Evolutionary conservation across 805 yeast genomes (phyloP).

Genomic region (Myxozyma monticola): DNA sequence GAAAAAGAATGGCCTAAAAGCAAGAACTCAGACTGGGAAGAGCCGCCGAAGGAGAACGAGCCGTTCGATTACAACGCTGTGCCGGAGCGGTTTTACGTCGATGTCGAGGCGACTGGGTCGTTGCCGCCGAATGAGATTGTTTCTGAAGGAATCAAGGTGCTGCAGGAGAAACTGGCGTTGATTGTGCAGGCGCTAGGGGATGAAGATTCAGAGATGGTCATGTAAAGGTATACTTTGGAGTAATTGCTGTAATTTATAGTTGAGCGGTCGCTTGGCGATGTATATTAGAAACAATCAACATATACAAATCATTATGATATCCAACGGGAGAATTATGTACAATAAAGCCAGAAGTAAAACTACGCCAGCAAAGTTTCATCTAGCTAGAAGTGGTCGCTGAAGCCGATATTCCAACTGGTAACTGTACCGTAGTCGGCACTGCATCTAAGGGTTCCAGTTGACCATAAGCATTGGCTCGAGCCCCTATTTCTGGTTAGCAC

Average conservation of each 20-base stretch:
- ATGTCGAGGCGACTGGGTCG: constrained; percentile 89
- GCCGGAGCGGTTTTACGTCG: constrained; percentile 80
- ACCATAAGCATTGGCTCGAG: constrained; percentile 8
- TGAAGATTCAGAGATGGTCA: constrained; percentile 27
- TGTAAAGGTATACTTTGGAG: constrained; percentile 11
- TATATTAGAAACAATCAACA: not conserved
- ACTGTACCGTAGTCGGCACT: too few relatives aligned
- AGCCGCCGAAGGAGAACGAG: constrained; percentile 57
- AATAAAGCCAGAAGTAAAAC: too few relatives aligned
- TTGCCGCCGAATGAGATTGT: constrained; percentile 89
- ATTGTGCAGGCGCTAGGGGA: constrained; percentile 64
- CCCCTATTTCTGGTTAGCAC: not conserved
- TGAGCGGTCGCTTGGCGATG: not conserved
- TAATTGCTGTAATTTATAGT: too few relatives aligned
- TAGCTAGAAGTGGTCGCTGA: too few relatives aligned
- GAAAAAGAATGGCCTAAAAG: constrained; percentile 92
- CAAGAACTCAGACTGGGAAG: constrained; percentile 91
- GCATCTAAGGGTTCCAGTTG: not conserved
- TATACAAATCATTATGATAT: too few relatives aligned
- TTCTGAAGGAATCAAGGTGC: constrained; percentile 74
- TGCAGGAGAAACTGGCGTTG: constrained; percentile 88
- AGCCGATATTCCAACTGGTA: too few relatives aligned
- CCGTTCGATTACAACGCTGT: constrained; percentile 79
- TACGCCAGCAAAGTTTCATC: too few relatives aligned
- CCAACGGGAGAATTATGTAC: too few relatives aligned